A percentile compares a stretch with the other conserved stretches of the same genome.
Evolutionary conservation across 305 asterid genomes (phyloP).

Genomic region (Fraxinus platypoda): DNA sequence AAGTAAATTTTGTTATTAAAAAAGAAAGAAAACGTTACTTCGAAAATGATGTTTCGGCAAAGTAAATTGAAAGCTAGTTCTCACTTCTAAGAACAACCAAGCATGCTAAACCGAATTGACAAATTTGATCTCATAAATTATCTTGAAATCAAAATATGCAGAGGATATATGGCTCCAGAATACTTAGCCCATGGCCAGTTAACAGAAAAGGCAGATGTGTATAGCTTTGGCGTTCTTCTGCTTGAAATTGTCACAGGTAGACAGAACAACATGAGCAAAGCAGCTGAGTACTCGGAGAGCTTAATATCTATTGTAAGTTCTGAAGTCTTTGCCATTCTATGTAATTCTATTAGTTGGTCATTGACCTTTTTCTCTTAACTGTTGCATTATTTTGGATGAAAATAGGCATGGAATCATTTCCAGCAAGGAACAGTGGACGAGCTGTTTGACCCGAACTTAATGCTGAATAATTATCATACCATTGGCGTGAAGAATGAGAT

Average conservation of each 20-base stretch:
- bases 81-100: background rate
- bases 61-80: background rate
- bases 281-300: constrained; percentile 20
- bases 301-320: background rate
- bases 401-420: constrained; percentile 33
- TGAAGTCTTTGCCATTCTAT: background rate
- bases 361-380: background rate
- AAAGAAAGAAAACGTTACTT: background rate
- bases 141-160: background rate
- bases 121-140: background rate
- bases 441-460: constrained; percentile 33
- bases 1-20: background rate
- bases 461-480: constrained; percentile 27
- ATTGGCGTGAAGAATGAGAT: constrained; percentile 17
- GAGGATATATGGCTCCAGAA: constrained; percentile 29
- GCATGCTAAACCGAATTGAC: background rate
- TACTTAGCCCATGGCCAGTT: background rate
- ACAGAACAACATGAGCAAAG: constrained; percentile 30
- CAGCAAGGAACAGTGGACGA: constrained; percentile 28
- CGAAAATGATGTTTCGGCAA: background rate
- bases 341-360: background rate
- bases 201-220: constrained; percentile 34
- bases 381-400: background rate
- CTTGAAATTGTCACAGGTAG: constrained; percentile 30
- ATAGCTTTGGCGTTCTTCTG: constrained; percentile 35